Base-by-base conservation (phyloP, 352 stramenopile genomes). In the Plasmopara muralis region DNA sequence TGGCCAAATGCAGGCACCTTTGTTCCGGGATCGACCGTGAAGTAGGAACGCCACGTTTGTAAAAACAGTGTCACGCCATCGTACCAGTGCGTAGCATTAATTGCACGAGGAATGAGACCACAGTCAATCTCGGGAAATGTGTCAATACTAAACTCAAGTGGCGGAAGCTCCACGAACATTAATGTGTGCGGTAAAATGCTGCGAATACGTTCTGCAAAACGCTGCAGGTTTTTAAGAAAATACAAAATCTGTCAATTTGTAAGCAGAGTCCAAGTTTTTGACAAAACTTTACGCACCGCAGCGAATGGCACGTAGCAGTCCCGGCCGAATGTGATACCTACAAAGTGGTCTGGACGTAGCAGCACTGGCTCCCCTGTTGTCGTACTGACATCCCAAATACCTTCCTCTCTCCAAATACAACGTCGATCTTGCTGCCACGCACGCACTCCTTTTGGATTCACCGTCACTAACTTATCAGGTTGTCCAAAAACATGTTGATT, bases 71-170 rank as follows among this genome's bases (percentile, higher is more conserved):
- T 96, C 13, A 92, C 72, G 9, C 81, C 84, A 58, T 97, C 87
- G 61, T 96, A 97, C 83, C 85, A 96, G 60, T 97, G 89, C 9
- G 75, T 93, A 5, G 82, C 83, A 38, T 93, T 93, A n/a, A 89
- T 71, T 0, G 77, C 79, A n/a, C 68, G 73, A 14, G 82, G 77
- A 29, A 90, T 62, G 15, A 72, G 55, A 2, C 56, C 66, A 9
- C 67, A 49, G 6, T 79, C 66, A 45, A 93, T 81, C 9, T 81
- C 67, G 2, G 83, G 83, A 53, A 93, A 93, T 46, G 68, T 62
- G n/a, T 70, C 77, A 9, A 60, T 46, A 41, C 62, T 79, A 52
- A 91, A 91, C 44, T 93, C 83, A 8, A 91, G 59, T 30, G 83
- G 80, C 3, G 83, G 83, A 9, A 93, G 44, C 64, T 95, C 85